Evolutionary conservation across 352 stramenopile genomes (phyloP).

Genomic region (Pythium pyrilobum): DNA sequence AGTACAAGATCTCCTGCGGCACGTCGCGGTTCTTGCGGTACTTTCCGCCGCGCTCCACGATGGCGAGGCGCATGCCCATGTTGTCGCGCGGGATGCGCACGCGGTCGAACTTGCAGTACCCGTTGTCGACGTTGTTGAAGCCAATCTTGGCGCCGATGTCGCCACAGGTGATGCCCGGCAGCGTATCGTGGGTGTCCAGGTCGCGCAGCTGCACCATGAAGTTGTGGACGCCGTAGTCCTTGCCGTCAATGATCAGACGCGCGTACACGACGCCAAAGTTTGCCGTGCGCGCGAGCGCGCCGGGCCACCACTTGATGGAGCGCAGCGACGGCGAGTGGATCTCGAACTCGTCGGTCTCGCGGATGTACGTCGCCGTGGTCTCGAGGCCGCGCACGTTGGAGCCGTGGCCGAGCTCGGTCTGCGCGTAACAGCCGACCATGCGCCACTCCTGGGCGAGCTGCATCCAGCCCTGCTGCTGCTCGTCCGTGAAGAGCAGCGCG

Average conservation of each 20-base stretch:
- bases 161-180: slow-evolving; percentile 47
- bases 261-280: slow-evolving; percentile 88
- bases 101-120: slow-evolving; percentile 48
- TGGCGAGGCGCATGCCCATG: slow-evolving; percentile 64
- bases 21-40: slow-evolving; percentile 55
- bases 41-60: slow-evolving; percentile 45
- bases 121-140: slow-evolving; percentile 74
- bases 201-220: slow-evolving; percentile 95
- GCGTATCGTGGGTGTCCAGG: slow-evolving; percentile 63
- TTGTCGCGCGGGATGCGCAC: slow-evolving; percentile 56
- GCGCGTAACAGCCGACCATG: slow-evolving; percentile 82
- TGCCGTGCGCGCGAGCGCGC: slow-evolving; percentile 91
- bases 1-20: slow-evolving; percentile 59
- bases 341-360: slow-evolving; percentile 87
- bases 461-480: slow-evolving; percentile 70
- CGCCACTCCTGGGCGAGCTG: slow-evolving; percentile 55
- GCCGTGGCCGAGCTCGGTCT: slow-evolving; percentile 88
- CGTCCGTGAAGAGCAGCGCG: slow-evolving; percentile 52
- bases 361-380: slow-evolving; percentile 94
- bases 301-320: slow-evolving; percentile 96
- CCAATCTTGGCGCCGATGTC: slow-evolving; percentile 70
- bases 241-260: slow-evolving; percentile 76
- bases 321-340: slow-evolving; percentile 95
- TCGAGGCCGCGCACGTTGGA: slow-evolving; percentile 88
- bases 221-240: slow-evolving; percentile 93